phyloP scores from a whole-genome alignment of 2,329 filamentous ascomycete genomes.

The Fusarium sp. region DNA sequence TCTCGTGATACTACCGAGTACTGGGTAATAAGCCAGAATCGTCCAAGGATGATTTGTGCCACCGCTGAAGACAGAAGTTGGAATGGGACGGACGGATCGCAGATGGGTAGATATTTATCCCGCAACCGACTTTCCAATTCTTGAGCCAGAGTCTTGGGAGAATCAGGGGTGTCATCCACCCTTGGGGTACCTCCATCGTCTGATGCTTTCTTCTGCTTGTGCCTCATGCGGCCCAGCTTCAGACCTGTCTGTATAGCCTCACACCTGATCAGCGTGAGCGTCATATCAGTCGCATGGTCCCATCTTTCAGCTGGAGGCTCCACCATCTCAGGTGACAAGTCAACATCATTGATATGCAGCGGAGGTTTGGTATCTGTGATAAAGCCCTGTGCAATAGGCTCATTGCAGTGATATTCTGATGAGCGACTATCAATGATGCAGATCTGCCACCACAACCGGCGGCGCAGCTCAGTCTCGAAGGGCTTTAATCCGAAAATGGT shows the following conservation, averaged over 20 bases:
- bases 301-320: background rate
- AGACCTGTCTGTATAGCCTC: background rate
- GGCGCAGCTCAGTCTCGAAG: background rate
- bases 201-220: background rate
- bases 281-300: background rate
- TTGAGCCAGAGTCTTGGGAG: background rate
- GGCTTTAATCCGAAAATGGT: background rate
- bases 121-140: background rate
- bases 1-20: background rate
- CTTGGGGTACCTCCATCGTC: background rate
- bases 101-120: background rate
- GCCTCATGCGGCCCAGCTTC: background rate
- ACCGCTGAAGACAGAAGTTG: background rate
- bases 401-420: background rate
- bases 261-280: background rate
- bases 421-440: background rate
- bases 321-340: background rate
- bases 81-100: background rate
- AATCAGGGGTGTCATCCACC: background rate
- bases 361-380: background rate
- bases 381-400: background rate
- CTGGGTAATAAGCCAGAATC: background rate
- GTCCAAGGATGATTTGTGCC: background rate
- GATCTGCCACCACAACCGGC: background rate
- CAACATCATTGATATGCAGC: background rate